Conservation (phyloP, 1,139 yeast species). For the Suzukiozyma palmioleophila region DNA sequence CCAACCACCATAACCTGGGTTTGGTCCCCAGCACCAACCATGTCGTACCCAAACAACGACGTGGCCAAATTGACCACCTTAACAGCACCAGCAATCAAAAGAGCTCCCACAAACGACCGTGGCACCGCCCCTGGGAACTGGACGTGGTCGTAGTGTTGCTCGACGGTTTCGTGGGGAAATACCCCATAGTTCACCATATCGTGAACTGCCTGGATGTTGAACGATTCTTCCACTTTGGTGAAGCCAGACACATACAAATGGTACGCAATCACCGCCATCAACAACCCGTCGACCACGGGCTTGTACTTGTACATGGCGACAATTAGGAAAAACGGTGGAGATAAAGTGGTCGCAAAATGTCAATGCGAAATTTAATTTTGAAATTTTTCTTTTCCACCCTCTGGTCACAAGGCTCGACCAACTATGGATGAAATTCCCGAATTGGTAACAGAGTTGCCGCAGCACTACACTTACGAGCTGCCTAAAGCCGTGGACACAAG, state of each 20-base stretch:
- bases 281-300: conserved; percentile 19
- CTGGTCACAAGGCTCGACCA: too few relatives aligned
- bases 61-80: conserved; percentile 25
- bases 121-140: conserved; percentile 89
- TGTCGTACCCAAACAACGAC: conserved; percentile 15
- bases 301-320: conserved; percentile 15
- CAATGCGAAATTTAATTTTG: too few relatives aligned
- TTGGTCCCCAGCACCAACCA: conserved; percentile 25
- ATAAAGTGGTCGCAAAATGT: too few relatives aligned
- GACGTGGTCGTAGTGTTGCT: conserved; percentile 60
- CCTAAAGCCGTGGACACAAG: neutral
- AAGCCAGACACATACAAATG: conserved; percentile 64
- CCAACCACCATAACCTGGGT: conserved; percentile 44
- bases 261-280: conserved; percentile 29
- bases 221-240: conserved; percentile 93
- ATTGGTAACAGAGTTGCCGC: conserved; percentile 35
- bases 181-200: conserved; percentile 70
- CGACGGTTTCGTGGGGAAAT: conserved; percentile 28
- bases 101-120: conserved; percentile 76
- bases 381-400: too few relatives aligned
- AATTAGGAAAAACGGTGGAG: neutral
- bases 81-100: conserved; percentile 43
- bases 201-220: conserved; percentile 85
- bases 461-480: neutral
- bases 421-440: conserved; percentile 49